phyloP scores from a whole-genome alignment of 495 filamentous ascomycete genomes.

The Penicillium bovifimosum region DNA sequence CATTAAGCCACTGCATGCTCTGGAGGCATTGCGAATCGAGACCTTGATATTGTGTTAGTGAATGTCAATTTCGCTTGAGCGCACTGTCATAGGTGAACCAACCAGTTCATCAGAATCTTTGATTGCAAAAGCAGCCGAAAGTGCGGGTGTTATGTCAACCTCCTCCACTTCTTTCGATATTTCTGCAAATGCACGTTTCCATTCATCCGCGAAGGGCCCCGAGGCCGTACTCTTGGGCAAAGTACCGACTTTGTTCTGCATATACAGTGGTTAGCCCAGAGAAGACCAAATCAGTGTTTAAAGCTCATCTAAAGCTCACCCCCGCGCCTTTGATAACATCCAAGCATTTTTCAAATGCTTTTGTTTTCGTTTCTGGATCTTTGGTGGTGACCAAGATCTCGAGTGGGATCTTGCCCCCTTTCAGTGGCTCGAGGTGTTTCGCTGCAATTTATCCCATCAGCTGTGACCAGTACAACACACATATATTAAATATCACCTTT shows the following conservation, averaged over 20 bases:
- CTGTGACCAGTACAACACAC: too few species aligned
- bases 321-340: constrained; percentile 84
- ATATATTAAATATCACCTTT: constrained; percentile 59
- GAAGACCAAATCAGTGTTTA: neutral
- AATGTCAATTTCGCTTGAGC: neutral
- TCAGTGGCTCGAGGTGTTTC: constrained; percentile 87
- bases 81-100: constrained; percentile 16
- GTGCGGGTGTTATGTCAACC: constrained; percentile 74
- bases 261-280: neutral
- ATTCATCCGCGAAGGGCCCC: constrained; percentile 92
- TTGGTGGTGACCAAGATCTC: constrained; percentile 88
- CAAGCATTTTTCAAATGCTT: constrained; percentile 73
- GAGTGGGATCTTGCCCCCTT: constrained; percentile 82
- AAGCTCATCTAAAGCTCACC: constrained; percentile 44
- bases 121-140: constrained; percentile 83
- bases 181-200: constrained; percentile 74
- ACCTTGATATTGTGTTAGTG: constrained; percentile 44
- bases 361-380: constrained; percentile 80
- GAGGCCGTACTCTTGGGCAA: constrained; percentile 75
- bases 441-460: constrained; percentile 46
- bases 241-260: constrained; percentile 80
- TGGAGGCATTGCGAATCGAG: constrained; percentile 84
- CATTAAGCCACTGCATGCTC: constrained; percentile 87
- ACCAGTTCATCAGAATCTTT: constrained; percentile 93
- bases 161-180: constrained; percentile 81